phyloP scores from a whole-genome alignment of 805 yeast species.

The Lipomyces yamadae region DNA sequence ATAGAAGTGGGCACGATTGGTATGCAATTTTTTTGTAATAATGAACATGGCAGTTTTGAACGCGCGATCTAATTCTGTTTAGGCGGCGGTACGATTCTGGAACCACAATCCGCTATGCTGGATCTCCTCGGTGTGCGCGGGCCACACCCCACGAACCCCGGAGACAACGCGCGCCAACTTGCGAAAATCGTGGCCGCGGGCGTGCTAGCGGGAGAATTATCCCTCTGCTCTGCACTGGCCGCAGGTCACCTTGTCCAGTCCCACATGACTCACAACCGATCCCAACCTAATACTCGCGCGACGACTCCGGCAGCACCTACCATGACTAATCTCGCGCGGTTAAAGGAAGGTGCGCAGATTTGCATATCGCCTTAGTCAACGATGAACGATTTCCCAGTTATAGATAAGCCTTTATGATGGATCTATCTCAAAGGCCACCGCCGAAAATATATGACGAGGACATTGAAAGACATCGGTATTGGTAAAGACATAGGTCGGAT shows the following conservation, averaged over 20 bases:
- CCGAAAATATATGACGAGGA: not conserved
- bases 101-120: constrained; percentile 95
- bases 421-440: not conserved
- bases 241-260: constrained; percentile 98
- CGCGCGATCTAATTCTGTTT: not conserved
- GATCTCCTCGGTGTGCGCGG: constrained; percentile 94
- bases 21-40: constrained; percentile 9
- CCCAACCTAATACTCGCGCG: constrained; percentile 41
- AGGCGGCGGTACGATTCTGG: constrained; percentile 95
- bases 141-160: constrained; percentile 92
- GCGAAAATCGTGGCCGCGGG: constrained; percentile 93
- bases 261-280: constrained; percentile 94
- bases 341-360: constrained; percentile 72
- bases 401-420: not conserved
- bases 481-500: not conserved
- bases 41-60: not conserved
- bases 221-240: constrained; percentile 93
- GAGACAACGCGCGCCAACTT: constrained; percentile 90
- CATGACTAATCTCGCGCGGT: constrained; percentile 53
- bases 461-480: not conserved
- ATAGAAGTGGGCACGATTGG: constrained; percentile 98
- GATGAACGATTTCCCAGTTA: not conserved
- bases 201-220: constrained; percentile 94
- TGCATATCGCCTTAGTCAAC: constrained; percentile 64
- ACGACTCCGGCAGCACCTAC: constrained; percentile 42